phyloP scores from a whole-genome alignment of 2,329 filamentous ascomycete species.

The Colletotrichum liaoningense region DNA sequence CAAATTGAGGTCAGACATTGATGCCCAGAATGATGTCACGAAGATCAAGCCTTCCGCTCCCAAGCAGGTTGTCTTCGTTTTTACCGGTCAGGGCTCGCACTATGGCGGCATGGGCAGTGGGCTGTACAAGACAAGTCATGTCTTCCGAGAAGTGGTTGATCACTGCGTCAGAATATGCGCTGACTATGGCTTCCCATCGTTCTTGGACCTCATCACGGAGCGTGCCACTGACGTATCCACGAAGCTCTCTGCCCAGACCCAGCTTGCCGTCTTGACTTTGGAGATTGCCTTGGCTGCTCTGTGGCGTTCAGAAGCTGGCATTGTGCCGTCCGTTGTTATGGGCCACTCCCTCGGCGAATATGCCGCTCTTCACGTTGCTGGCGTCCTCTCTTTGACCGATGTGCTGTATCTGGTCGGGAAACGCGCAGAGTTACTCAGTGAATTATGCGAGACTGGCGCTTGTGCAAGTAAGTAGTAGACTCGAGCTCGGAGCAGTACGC shows the following conservation, averaged over 20 bases:
- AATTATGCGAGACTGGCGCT: background rate
- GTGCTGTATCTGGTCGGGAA: constrained; percentile 70
- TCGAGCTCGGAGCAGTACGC: too few relatives aligned
- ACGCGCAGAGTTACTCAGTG: constrained; percentile 64
- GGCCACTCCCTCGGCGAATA: constrained; percentile 52
- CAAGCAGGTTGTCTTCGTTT: constrained; percentile 49
- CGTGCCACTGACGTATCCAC: constrained; percentile 23
- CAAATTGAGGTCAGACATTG: background rate
- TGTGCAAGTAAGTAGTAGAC: background rate
- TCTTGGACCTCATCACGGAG: constrained; percentile 51
- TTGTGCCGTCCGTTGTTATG: constrained; percentile 43
- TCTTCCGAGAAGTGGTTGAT: constrained; percentile 46
- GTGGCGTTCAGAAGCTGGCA: constrained; percentile 44
- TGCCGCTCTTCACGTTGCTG: constrained; percentile 47
- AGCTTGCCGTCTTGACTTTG: constrained; percentile 52
- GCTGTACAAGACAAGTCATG: constrained; percentile 39
- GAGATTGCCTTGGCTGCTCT: constrained; percentile 46
- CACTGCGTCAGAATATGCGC: constrained; percentile 45
- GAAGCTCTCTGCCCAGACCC: constrained; percentile 35
- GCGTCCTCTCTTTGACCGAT: constrained; percentile 43
- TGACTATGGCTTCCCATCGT: constrained; percentile 48
- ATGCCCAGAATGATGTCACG: background rate
- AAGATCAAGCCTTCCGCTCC: background rate
- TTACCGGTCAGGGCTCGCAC: constrained; percentile 50
- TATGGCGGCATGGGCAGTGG: constrained; percentile 46